These are phyloP conservation scores for Russula compacta DNA, from an alignment of 768 basidiomycete species.

Conservation along the genomic window DNA sequence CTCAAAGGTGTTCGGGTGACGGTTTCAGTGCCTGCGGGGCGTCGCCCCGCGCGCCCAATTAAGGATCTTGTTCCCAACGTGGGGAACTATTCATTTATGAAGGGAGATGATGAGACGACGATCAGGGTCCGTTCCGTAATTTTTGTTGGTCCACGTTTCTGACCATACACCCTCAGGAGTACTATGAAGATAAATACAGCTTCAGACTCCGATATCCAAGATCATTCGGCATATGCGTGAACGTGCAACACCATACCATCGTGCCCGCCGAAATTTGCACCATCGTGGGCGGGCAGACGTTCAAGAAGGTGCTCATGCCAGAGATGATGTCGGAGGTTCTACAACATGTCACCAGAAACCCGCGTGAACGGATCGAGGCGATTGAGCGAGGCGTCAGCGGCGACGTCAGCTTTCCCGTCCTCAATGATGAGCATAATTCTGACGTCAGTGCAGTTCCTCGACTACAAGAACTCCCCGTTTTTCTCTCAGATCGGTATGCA, in stretches of 20 bases:
- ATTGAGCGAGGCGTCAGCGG: conserved; percentile 13
- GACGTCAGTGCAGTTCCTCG: conserved; percentile 12
- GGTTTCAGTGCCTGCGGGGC: conserved; percentile 3
- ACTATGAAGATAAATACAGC: conserved; percentile 10
- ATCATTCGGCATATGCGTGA: conserved; percentile 15
- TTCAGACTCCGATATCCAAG: conserved; percentile 5
- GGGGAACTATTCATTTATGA: conserved; percentile 5
- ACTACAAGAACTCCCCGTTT: conserved; percentile 16
- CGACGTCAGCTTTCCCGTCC: conserved; percentile 4
- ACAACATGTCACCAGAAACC: conserved; percentile 9
- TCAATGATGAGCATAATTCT: neutral
- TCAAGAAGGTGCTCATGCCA: conserved; percentile 14
- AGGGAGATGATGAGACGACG: conserved; percentile 9
- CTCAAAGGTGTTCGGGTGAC: conserved; percentile 13
- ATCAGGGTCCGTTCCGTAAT: conserved; percentile 2
- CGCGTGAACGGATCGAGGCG: conserved; percentile 7
- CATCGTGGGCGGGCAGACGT: conserved; percentile 18
- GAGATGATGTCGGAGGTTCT: conserved; percentile 14
- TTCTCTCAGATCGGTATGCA: conserved; percentile 15
- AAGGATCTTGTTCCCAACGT: conserved; percentile 10
- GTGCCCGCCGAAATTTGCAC: conserved; percentile 18
- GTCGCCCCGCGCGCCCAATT: conserved; percentile 10
- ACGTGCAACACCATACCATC: conserved; percentile 1
- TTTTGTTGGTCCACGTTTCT: neutral
- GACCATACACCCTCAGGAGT: neutral